phyloP scores from a whole-genome alignment of 345 rosid genomes.

The Schrenkiella parvula region DNA sequence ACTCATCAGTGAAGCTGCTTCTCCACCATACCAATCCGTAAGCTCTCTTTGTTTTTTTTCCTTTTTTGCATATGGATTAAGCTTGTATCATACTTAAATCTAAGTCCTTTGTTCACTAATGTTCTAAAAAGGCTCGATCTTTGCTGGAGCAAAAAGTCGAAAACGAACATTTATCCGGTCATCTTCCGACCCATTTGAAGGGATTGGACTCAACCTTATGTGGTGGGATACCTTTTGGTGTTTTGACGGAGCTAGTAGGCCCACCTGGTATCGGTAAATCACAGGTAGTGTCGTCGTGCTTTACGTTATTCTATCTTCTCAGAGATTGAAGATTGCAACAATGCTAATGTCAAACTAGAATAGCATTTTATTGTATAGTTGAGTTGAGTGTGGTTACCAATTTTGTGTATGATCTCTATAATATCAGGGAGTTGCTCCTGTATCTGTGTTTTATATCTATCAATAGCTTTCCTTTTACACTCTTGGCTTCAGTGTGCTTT shows the following conservation, averaged over 20 bases:
- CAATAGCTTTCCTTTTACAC: not conserved
- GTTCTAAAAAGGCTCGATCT: slow-evolving; percentile 37
- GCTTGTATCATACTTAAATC: not conserved
- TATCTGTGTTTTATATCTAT: not conserved
- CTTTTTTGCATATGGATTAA: not conserved
- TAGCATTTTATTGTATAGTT: not conserved
- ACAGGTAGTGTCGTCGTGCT: slow-evolving; percentile 36
- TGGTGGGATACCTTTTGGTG: slow-evolving; percentile 87
- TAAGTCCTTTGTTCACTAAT: not conserved
- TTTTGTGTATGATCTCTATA: not conserved
- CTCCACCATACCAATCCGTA: slow-evolving; percentile 68
- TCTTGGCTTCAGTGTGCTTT: not conserved
- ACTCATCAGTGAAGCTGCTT: slow-evolving; percentile 51
- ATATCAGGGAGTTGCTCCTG: not conserved
- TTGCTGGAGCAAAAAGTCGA: slow-evolving; percentile 48
- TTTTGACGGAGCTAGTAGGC: slow-evolving; percentile 78
- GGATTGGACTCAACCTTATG: slow-evolving; percentile 71
- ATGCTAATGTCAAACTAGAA: not conserved
- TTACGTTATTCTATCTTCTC: not conserved
- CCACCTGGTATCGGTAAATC: slow-evolving; percentile 92
- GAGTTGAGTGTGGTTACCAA: not conserved
- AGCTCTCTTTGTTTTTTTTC: not conserved
- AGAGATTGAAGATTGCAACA: not conserved
- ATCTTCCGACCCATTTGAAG: slow-evolving; percentile 65
- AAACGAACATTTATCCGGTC: slow-evolving; percentile 52